Base-by-base conservation (phyloP, 495 filamentous ascomycete genomes). In the Mycothermus thermophilus region DNA sequence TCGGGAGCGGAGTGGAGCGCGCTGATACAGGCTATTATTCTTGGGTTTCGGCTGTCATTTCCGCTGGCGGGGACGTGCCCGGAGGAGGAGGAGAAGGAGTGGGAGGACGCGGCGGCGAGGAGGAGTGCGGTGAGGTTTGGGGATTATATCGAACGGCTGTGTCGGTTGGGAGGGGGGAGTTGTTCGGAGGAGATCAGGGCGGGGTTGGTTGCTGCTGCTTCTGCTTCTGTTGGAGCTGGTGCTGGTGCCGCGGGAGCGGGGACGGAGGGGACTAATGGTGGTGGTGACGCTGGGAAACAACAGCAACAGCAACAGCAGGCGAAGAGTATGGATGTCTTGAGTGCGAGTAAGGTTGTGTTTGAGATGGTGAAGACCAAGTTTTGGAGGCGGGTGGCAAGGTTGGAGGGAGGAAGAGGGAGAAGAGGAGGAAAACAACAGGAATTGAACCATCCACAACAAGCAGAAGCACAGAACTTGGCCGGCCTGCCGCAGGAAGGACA, bases 21-120 rank as follows among this genome's bases (percentile, higher is more conserved):
- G 20, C 33, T 64, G 21, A 57, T 67, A 19, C 15, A 60, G 2
- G 19, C 31, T n/a, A 38, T 58, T 11, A 54, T 66, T n/a, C 35
- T 67, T 1, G 50, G 51, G 5, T 62, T 60, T 22, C 54, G 62
- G 2, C 48, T 66, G 27, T 57, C 54, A 1, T 60, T 67, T 32
- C 54, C 63, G 0, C 15, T 61, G 3, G 18, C 46, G 3, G 41
- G n/a, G n/a, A n/a, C 44, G 0, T 64, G 56, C 19, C 55, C 50
- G 1, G 54, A 37, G 13, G n/a, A n/a, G n/a, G n/a, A n/a, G n/a
- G n/a, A n/a, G n/a, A n/a, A n/a, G n/a, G n/a, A n/a, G n/a, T 67
- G 61, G 44, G 60, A 66, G 29, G 50, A 54, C 8, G 24, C 20
- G 1, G 47, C 42, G 23, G 59, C 51, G 13, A 41, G 62, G 10